Evolutionary conservation across 768 basidiomycete genomes (phyloP).

Genomic region (Russula dissimulans): DNA sequence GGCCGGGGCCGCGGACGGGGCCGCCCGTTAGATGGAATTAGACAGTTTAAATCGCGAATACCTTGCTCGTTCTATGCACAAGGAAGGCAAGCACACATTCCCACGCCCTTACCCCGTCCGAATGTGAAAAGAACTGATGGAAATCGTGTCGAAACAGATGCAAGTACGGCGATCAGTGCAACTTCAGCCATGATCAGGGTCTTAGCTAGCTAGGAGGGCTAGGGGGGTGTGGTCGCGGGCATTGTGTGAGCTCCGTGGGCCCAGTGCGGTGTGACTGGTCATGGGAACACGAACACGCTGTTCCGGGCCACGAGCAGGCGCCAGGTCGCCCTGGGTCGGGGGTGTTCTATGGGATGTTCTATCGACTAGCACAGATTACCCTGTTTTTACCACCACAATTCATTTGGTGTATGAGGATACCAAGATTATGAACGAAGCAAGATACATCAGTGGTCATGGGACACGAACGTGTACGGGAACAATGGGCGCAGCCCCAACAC

Average conservation of each 20-base stretch:
- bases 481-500: background rate
- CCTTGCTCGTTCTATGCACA: constrained; percentile 84
- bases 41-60: constrained; percentile 70
- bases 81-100: constrained; percentile 81
- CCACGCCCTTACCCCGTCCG: constrained; percentile 25
- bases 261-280: background rate
- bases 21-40: constrained; percentile 52
- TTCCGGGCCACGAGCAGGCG: background rate
- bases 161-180: constrained; percentile 82
- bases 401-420: constrained; percentile 9
- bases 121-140: constrained; percentile 7
- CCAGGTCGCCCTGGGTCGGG: background rate
- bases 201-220: constrained; percentile 8
- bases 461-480: constrained; percentile 3
- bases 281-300: background rate
- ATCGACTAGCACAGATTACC: constrained; percentile 4
- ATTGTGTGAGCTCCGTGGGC: background rate
- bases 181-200: constrained; percentile 59
- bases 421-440: background rate
- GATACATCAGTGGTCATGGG: constrained; percentile 10
- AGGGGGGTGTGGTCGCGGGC: background rate
- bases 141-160: constrained; percentile 51
- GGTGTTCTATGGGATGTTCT: background rate
- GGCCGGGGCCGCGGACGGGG: constrained; percentile 38
- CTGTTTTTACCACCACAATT: constrained; percentile 8